Evolutionary conservation across 1,139 yeast species (phyloP), one percentile per base, ranked within the genome.

Genomic region (Candida dubliniensis): DNA sequence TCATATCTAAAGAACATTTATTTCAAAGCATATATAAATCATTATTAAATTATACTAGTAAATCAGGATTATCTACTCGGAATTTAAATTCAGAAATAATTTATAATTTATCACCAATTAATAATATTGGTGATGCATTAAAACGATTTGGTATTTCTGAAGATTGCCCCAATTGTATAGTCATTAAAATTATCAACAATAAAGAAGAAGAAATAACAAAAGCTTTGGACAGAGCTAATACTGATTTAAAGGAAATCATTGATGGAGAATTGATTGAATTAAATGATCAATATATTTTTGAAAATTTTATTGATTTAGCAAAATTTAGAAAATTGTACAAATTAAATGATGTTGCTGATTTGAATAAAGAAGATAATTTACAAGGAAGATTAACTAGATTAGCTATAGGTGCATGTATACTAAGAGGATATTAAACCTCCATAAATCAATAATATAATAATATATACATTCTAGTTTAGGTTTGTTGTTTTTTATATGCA

Each of bases 51-150:
- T 47, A 55, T 33, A 46, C 41, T 4, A 54, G 57, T 23, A 64
- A 55, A 2, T 18, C 5, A 18, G 50, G 55, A 15, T 67, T 65
- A 67, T 64, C 61, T 48, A 74, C 79, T 31, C 70, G 69, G 38
- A 65, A 75, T 1, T 56, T 74, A 43, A 65, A 72, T 49, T 67
- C 78, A 0, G 78, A 74, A 49, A 67, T 73, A 31, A 64, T 74
- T 23, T 64, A 67, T 50, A 69, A 64, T 48, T 60, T 74, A 46
- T 69, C 74, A 3, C 77, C 78, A 2, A 61, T 68, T 12, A 74
- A 72, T 57, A 73, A 71, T 47, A 69, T 74, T 38, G 61, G 64
- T 60, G 77, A 74, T 46, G 76, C 78, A 1, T 59, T 74, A 48
- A 66, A 61, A 43, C 52, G 68, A 44, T 74, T 74, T 54, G 78